Base-by-base conservation (phyloP, 2,329 filamentous ascomycete species). In the Pseudogymnoascus sp. region DNA sequence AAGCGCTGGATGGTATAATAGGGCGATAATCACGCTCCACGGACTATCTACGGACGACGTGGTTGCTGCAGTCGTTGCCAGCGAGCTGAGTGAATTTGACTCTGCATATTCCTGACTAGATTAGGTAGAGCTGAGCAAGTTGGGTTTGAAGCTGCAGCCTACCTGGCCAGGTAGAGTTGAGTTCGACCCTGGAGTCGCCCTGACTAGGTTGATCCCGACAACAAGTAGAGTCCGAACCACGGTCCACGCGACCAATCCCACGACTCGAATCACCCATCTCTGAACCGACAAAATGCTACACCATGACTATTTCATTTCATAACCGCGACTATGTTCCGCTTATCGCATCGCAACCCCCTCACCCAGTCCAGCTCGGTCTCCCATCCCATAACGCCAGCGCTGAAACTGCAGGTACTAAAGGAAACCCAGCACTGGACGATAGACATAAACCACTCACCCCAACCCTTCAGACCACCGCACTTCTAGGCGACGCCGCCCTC, bases 361-460 rank as follows among this genome's bases (percentile, higher is more conserved):
- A 19, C 49, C 49, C 49, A 55, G 29, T 33, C 49, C 49, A 33
- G 49, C 61, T 58, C 49, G 43, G 61, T 55, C 37, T 55, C 26
- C 26, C 52, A 61, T 19, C 26, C 61, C 39, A 41, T 41, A 63
- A 63, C 62, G 62, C 62, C 62, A 63, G 38, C 62, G 62, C 62
- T 63, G 59, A 63, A 63, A 62, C 55, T 39, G 29, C 29, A 61
- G 59, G 31, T 63, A 59, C 60, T 58, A 38, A 35, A 62, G 38
- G n/a, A 62, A 60, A 26, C 29, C 49, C 49, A 35, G 49, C 49
- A 33, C 29, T 35, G 49, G n/a, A 55, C 49, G 19, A 55, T 19
- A 55, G 49, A 55, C 29, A 33, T 33, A 33, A 52, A 35, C 29
- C 49, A 3, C 3, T 16, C 45, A 29, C 26, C 6, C 26, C 6